These are phyloP conservation scores for Boletus tomentosulus DNA, from an alignment of 768 basidiomycete genomes.

Conservation along the genomic window DNA sequence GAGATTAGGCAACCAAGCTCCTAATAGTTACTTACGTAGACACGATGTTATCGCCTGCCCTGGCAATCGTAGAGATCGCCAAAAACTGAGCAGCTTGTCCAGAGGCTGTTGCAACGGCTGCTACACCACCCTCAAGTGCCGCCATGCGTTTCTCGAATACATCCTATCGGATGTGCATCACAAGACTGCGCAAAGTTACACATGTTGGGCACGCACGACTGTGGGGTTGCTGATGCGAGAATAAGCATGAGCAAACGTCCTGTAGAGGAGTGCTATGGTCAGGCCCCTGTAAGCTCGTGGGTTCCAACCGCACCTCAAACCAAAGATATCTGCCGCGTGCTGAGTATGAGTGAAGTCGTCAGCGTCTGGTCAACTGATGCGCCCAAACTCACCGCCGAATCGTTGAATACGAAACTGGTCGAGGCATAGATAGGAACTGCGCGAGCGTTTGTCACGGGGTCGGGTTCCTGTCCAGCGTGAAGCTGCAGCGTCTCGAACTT, in stretches of 20 bases:
- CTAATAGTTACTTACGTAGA: constrained; percentile 52
- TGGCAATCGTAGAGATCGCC: constrained; percentile 56
- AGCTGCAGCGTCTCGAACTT: constrained; percentile 77
- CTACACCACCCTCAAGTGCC: constrained; percentile 74
- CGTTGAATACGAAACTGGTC: constrained; percentile 70
- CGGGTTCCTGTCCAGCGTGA: constrained; percentile 66
- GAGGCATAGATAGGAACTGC: constrained; percentile 77
- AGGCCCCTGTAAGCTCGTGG: not conserved
- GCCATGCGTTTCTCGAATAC: constrained; percentile 79
- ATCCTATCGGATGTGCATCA: constrained; percentile 38
- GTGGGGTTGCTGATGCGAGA: constrained; percentile 22
- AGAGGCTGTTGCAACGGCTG: constrained; percentile 69
- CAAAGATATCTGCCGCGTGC: constrained; percentile 15
- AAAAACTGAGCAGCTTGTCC: constrained; percentile 79
- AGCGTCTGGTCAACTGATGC: not conserved
- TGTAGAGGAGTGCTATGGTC: not conserved
- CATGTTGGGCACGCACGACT: constrained; percentile 6
- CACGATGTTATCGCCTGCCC: constrained; percentile 74
- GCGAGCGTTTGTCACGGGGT: constrained; percentile 64
- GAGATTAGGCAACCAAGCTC: not conserved
- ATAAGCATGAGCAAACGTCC: constrained; percentile 7
- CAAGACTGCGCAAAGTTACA: no score
- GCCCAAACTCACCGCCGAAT: constrained; percentile 42
- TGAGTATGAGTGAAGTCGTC: not conserved
- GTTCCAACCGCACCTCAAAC: constrained; percentile 5